A percentile compares a stretch with the other conserved stretches of the same genome.
phyloP scores from a whole-genome alignment of 2,329 filamentous ascomycete species.

The Thelonectria rubi region DNA sequence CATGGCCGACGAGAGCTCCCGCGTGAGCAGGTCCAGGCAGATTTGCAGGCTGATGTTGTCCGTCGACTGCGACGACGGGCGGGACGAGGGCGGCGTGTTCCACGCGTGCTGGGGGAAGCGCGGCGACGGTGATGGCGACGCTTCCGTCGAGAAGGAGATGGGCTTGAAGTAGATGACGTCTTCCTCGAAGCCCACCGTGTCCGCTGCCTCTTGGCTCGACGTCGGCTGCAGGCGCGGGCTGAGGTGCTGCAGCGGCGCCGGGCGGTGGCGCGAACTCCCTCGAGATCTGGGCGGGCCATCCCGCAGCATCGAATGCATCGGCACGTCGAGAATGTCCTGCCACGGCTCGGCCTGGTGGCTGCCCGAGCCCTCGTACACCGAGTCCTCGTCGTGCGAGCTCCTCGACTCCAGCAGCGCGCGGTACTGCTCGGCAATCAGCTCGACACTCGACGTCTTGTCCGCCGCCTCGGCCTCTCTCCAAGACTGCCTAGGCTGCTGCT shows the following conservation, averaged over 20 bases:
- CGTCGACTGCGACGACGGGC: constrained; percentile 33
- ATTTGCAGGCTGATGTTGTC: constrained; percentile 59
- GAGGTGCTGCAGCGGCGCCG: constrained; percentile 38
- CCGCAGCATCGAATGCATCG: constrained; percentile 23
- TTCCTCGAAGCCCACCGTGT: constrained; percentile 58
- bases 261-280: constrained; percentile 30
- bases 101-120: constrained; percentile 26
- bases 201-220: constrained; percentile 54
- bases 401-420: constrained; percentile 53
- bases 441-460: constrained; percentile 53
- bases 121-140: constrained; percentile 42
- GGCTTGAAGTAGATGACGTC: constrained; percentile 59
- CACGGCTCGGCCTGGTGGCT: constrained; percentile 13
- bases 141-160: constrained; percentile 50
- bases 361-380: constrained; percentile 39
- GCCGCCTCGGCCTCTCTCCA: constrained; percentile 35
- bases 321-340: constrained; percentile 30
- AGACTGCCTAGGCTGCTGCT: too few species aligned
- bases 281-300: constrained; percentile 24
- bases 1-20: constrained; percentile 58
- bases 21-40: constrained; percentile 59
- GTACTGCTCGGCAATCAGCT: constrained; percentile 62
- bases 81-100: constrained; percentile 27
- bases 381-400: constrained; percentile 48
- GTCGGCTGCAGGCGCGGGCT: constrained; percentile 43